Conservation (phyloP, 768 basidiomycete species). For the Termitomyces sp. region DNA sequence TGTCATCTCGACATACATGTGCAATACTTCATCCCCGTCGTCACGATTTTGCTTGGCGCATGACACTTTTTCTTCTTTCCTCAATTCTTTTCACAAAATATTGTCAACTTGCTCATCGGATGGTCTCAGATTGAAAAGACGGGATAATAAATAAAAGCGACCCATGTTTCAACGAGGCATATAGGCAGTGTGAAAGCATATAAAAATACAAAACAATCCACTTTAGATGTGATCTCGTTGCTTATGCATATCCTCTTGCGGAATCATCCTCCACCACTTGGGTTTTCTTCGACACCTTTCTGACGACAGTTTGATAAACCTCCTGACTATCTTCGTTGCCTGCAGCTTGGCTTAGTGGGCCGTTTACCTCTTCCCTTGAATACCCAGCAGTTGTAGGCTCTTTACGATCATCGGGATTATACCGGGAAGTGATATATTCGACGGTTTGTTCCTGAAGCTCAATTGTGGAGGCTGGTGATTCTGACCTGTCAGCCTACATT, state of each 20-base stretch:
- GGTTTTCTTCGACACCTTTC: slow-evolving; percentile 9
- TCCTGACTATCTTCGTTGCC: slow-evolving; percentile 21
- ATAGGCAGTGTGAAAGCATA: neutral
- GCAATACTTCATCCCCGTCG: neutral
- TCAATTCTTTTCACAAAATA: neutral
- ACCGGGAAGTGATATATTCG: slow-evolving; percentile 33
- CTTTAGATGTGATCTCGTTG: too few relatives aligned
- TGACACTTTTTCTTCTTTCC: slow-evolving; percentile 1
- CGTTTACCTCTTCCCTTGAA: slow-evolving; percentile 36
- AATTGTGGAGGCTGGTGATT: slow-evolving; percentile 9
- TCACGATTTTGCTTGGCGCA: neutral
- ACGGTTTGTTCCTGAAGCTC: slow-evolving; percentile 39
- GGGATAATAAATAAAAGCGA: neutral
- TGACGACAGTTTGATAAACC: slow-evolving; percentile 8
- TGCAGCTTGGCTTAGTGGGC: slow-evolving; percentile 34
- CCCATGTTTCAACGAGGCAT: neutral
- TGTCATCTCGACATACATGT: slow-evolving; percentile 1
- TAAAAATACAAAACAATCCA: neutral
- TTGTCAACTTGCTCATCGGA: neutral
- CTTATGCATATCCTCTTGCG: slow-evolving; percentile 4
- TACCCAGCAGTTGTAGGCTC: slow-evolving; percentile 32
- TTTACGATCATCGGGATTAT: slow-evolving; percentile 28
- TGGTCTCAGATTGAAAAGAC: neutral
- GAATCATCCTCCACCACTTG: slow-evolving; percentile 6
- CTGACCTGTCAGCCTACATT: slow-evolving; percentile 36